Percentiles rank a stretch among this genome's conserved stretches.
Conservation (phyloP, 225 moss, liverwort and hornwort species). For the Marchantia paleacea region DNA sequence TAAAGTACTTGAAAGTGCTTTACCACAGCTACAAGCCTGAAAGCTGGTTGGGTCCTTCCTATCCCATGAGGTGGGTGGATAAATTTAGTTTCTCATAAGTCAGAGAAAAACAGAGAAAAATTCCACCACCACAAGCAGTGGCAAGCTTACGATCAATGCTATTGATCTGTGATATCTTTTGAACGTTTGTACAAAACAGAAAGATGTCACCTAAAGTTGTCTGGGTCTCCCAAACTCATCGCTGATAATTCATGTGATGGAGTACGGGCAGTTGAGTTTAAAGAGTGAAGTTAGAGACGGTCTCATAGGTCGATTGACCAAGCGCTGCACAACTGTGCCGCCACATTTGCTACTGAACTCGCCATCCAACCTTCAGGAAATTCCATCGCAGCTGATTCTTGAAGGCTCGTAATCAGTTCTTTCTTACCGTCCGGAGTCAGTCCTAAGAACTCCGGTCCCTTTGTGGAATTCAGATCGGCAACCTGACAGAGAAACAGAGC, state of each 20-base stretch:
- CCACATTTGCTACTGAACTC: conserved; percentile 48
- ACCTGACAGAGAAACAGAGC: conserved; percentile 36
- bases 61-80: conserved; percentile 8
- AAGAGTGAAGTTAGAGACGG: conserved; percentile 9
- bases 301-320: conserved; percentile 55
- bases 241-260: background rate
- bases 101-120: background rate
- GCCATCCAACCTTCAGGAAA: conserved; percentile 66
- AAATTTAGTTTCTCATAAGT: background rate
- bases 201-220: background rate
- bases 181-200: conserved; percentile 15
- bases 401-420: conserved; percentile 58
- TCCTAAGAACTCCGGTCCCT: conserved; percentile 56
- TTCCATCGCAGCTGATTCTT: conserved; percentile 61
- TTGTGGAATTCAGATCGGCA: conserved; percentile 54
- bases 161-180: conserved; percentile 4
- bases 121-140: conserved; percentile 17
- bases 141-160: conserved; percentile 13
- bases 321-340: conserved; percentile 49
- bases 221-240: background rate
- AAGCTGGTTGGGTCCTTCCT: background rate
- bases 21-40: conserved; percentile 9
- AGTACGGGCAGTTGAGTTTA: background rate
- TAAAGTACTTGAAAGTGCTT: conserved; percentile 10
- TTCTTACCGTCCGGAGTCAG: conserved; percentile 50